Percentiles rank a stretch among this genome's conserved stretches.
These are phyloP conservation scores for Boechera retrofracta DNA, from an alignment of 345 rosid species.

Conservation along the genomic window DNA sequence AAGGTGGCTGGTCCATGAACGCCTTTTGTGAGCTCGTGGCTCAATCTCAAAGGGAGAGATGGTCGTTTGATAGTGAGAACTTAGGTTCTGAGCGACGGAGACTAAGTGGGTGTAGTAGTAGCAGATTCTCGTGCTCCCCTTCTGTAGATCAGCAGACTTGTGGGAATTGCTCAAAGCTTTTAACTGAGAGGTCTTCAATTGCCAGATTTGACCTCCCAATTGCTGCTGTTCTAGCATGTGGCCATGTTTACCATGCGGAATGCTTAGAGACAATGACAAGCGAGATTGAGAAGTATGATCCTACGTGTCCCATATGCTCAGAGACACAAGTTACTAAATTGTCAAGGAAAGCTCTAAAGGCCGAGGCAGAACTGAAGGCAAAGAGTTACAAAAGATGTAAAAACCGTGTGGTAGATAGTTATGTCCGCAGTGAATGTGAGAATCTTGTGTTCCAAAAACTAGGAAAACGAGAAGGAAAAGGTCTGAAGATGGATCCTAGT, in stretches of 20 bases:
- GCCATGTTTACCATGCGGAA: constrained; percentile 83
- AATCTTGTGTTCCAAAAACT: constrained; percentile 43
- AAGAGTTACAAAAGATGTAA: constrained; percentile 61
- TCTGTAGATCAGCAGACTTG: constrained; percentile 62
- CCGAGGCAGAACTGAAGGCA: constrained; percentile 57
- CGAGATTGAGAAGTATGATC: constrained; percentile 71
- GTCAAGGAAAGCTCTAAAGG: constrained; percentile 57
- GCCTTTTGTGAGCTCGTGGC: constrained; percentile 83
- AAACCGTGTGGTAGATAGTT: constrained; percentile 66
- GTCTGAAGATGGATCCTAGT: constrained; percentile 57
- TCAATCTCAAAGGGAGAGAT: constrained; percentile 76
- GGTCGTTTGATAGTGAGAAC: constrained; percentile 87
- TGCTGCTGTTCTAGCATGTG: constrained; percentile 74
- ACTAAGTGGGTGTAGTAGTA: constrained; percentile 54
- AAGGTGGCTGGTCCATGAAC: constrained; percentile 80
- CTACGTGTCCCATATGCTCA: constrained; percentile 74
- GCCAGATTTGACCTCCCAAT: constrained; percentile 59
- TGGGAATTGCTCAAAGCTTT: constrained; percentile 67
- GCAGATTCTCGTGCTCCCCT: constrained; percentile 73
- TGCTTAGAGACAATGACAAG: constrained; percentile 68
- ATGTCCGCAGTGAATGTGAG: constrained; percentile 52
- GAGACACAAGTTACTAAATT: constrained; percentile 62
- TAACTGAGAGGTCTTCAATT: constrained; percentile 64
- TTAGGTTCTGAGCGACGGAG: constrained; percentile 57
- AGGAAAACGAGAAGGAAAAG: constrained; percentile 47